Base-by-base conservation (phyloP, 2,329 filamentous ascomycete genomes). In the Xenosphaeropsis pyriputrescens region DNA sequence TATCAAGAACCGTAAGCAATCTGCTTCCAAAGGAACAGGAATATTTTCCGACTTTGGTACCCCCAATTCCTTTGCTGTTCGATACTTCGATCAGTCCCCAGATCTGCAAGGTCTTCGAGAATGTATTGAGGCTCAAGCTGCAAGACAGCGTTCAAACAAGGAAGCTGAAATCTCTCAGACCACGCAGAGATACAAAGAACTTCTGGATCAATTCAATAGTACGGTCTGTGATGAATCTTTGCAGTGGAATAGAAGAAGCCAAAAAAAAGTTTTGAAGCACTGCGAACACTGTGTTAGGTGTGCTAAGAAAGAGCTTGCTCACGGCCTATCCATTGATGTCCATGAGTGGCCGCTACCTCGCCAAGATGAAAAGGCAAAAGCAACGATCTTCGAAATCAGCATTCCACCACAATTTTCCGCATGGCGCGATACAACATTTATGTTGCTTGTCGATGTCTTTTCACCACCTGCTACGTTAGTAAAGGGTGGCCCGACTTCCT, bases 331-430 rank as follows among this genome's bases (percentile, higher is more conserved):
- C 0, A 74, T 79, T 6, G 1, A 32, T 0, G 48, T 71, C 7
- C 58, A 72, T 43, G 73, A 79, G 46, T 75, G 70, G 70, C 72
- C 73, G 0, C 53, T 78, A 0, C 64, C 70, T 0, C 19, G 32
- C 0, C 13, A 57, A 0, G 0, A 32, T 0, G 5, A 41, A 0
- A 18, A 57, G 9, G 57, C 58, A 0, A 64, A 67, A 40, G 56
- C 67, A 0, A 58, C 61, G 0, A 56, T 76, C 0, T 77, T 77
- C 36, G 72, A 77, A 43, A 51, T 76, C 0, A 37, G 45, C 0
- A 43, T 61, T 0, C 70, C 71, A 0, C 4, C 16, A 0, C 18
- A 47, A 0, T 65, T 70, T 26, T 47, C 47, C 0, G 34, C 45
- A 2, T 77, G 72, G 72, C 56, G 72, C 13, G 64, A 74, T 39